A percentile compares a stretch with the other conserved stretches of the same genome.
phyloP scores from a whole-genome alignment of 768 basidiomycete species.

The Tricholoma matsutake region DNA sequence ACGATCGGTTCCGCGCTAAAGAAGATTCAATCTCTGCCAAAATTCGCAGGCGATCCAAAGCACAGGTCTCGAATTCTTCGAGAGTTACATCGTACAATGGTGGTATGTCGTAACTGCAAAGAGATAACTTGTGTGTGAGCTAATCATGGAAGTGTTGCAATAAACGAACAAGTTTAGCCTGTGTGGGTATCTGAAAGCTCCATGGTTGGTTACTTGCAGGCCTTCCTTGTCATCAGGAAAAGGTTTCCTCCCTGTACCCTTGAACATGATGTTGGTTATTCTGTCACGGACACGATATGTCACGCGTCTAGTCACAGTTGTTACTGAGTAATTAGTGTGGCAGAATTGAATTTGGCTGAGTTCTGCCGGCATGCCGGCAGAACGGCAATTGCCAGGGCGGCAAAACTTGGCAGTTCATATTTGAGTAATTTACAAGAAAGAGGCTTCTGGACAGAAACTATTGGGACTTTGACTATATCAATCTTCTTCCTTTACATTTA shows the following conservation, averaged over 20 bases:
- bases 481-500: no score
- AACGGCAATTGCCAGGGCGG: no score
- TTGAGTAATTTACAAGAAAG: no score
- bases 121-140: slow-evolving; percentile 6
- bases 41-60: slow-evolving; percentile 82
- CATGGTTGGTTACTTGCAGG: slow-evolving; percentile 29
- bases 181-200: slow-evolving; percentile 51
- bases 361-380: no score
- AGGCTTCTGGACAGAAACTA: no score
- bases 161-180: slow-evolving; percentile 75
- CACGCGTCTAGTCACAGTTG: slow-evolving; percentile 7
- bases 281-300: slow-evolving; percentile 21
- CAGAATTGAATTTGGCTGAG: no score
- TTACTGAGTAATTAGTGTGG: not conserved
- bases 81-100: slow-evolving; percentile 87
- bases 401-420: no score
- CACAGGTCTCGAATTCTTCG: slow-evolving; percentile 92
- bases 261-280: slow-evolving; percentile 30
- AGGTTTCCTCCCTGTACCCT: slow-evolving; percentile 27
- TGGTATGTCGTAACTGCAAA: slow-evolving; percentile 77
- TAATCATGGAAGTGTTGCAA: not conserved
- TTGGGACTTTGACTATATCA: no score
- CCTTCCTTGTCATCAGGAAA: slow-evolving; percentile 18
- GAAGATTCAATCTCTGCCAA: slow-evolving; percentile 92
- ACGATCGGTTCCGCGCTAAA: slow-evolving; percentile 76